Evolutionary conservation across 2,329 filamentous ascomycete species (phyloP).

Genomic region (Diaporthe velutina): DNA sequence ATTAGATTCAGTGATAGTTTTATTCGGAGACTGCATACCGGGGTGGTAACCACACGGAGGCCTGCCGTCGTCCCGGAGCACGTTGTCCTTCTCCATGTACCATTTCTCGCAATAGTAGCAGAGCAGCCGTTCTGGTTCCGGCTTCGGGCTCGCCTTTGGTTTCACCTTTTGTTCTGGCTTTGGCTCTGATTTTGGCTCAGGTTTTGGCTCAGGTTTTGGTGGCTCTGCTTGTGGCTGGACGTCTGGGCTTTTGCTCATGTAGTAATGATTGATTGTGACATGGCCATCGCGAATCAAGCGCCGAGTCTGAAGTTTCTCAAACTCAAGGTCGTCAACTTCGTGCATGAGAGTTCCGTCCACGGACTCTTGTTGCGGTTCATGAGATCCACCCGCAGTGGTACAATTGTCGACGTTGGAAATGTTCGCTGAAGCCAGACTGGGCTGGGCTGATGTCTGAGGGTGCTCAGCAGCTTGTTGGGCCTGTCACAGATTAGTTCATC

Average conservation of each 20-base stretch:
- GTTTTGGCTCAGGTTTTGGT: neutral
- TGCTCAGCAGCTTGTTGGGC: neutral
- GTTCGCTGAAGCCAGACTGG: neutral
- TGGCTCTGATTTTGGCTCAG: too few relatives aligned
- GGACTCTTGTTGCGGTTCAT: neutral
- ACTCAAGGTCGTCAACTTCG: neutral
- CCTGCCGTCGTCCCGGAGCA: neutral
- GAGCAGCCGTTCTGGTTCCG: neutral
- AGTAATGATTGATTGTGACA: slow-evolving; percentile 11
- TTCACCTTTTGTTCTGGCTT: too few relatives aligned
- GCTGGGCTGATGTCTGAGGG: neutral
- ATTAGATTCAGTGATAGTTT: neutral
- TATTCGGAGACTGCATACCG: neutral
- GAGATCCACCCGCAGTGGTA: neutral
- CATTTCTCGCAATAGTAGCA: neutral
- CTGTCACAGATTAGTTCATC: neutral
- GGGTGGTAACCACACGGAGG: neutral
- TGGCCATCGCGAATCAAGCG: neutral
- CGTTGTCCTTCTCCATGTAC: neutral
- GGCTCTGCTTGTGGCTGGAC: neutral
- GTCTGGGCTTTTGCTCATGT: neutral
- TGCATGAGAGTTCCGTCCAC: too few relatives aligned
- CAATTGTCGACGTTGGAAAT: neutral
- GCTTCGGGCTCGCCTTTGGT: neutral
- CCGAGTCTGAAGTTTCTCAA: neutral